Evolutionary conservation across 345 rosid species (phyloP), one percentile per base, ranked within the genome.

Genomic region (Geranium rotundifolium): DNA sequence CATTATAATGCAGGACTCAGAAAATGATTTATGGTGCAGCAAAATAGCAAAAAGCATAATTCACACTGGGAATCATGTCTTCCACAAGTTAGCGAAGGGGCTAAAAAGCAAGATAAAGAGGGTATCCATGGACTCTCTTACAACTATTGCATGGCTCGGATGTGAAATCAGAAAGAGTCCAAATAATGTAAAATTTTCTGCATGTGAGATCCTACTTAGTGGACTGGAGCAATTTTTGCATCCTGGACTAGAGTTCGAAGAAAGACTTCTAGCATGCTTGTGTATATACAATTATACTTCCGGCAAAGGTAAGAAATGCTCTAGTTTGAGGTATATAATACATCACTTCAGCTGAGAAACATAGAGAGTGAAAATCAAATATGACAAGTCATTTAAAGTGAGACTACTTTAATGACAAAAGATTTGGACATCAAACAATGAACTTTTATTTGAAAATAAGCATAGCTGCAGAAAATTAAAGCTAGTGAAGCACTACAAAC

Each of bases 201-300:
- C 95, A 0, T 82, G 86, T 66, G 88, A 87, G 68, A 81, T 82
- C 65, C 75, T 92, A 66, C 79, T 89, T 18, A 75, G 69, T 56
- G 93, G 84, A 63, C 69, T 87, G 27, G 74, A 87, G 74, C 85
- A 87, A 34, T 84, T 77, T 71, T 59, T 92, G 76, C 87, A 92
- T 76, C 98, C 98, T 61, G 96, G 98, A 62, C 41, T 73, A 19
- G 89, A 87, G 69, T 85, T 89, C 59, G 95, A 89, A 71, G 89
- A 87, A 64, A 80, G 96, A 76, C 81, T 92, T 63, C 80, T 89
- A 63, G 93, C 91, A 7, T 86, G 90, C 79, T 65, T 82, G 18
- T 85, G 89, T 93, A 80, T 91, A 80, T 91, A 87, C 65, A 91
- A 89, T 74, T 87, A 84, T 63, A 84, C 92, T 73, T 87, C 96